These are phyloP conservation scores for Zasmidium angulare DNA, from an alignment of 2,329 filamentous ascomycete species.

Conservation along the genomic window DNA sequence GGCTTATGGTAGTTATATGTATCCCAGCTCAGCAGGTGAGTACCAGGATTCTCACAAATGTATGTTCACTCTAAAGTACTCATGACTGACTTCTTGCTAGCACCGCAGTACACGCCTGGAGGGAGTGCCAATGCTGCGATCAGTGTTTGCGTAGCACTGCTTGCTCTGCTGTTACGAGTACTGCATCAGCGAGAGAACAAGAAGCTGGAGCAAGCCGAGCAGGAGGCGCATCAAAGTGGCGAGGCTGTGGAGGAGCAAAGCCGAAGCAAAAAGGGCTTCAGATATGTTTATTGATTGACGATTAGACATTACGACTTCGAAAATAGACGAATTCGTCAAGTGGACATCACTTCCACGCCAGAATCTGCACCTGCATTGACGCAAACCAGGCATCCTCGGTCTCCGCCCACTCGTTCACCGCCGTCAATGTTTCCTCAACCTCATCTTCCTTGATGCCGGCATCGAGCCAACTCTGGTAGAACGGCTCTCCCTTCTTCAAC, in stretches of 20 bases:
- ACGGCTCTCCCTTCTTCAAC: conserved; percentile 34
- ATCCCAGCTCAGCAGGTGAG: conserved; percentile 31
- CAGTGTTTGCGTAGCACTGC: conserved; percentile 35
- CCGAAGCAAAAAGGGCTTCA: conserved; percentile 10
- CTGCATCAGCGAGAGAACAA: conserved; percentile 38
- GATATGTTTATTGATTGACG: conserved; percentile 16
- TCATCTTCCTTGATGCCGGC: conserved; percentile 39
- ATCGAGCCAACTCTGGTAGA: conserved; percentile 38
- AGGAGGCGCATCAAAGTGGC: conserved; percentile 12
- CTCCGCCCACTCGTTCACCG: conserved; percentile 37
- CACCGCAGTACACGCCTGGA: conserved; percentile 40
- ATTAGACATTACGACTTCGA: background rate
- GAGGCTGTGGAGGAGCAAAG: conserved; percentile 3
- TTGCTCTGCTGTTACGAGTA: conserved; percentile 37
- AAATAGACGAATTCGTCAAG: background rate
- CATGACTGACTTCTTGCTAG: too few species aligned
- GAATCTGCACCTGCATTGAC: conserved; percentile 39
- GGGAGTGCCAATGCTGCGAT: conserved; percentile 39
- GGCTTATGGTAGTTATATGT: conserved; percentile 38
- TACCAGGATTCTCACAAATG: too few species aligned
- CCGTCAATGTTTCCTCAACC: conserved; percentile 35
- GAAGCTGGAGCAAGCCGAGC: conserved; percentile 28
- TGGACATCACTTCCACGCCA: conserved; percentile 39
- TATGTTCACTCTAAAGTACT: too few species aligned
- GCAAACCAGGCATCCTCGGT: conserved; percentile 42